Percentiles rank a stretch among this genome's conserved stretches.
These are phyloP conservation scores for Didymella segeticola DNA, from an alignment of 2,329 filamentous ascomycete genomes.

Conservation along the genomic window DNA sequence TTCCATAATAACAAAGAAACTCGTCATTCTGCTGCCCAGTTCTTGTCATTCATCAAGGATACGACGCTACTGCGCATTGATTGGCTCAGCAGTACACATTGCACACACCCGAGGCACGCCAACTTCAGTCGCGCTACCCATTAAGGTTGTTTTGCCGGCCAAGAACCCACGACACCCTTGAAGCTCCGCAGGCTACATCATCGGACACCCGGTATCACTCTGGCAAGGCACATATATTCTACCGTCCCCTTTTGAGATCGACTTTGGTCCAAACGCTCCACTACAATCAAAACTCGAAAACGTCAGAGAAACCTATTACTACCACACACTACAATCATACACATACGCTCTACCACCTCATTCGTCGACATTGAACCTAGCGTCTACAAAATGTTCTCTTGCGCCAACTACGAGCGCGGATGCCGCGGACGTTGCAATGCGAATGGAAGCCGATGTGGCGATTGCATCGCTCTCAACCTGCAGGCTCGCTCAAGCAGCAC, in stretches of 20 bases:
- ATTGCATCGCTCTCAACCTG: slow-evolving; percentile 51
- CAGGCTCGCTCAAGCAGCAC: slow-evolving; percentile 42
- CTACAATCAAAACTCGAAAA: neutral
- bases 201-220: slow-evolving; percentile 41
- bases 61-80: slow-evolving; percentile 10
- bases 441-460: slow-evolving; percentile 46
- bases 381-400: slow-evolving; percentile 54
- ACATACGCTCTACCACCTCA: neutral
- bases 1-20: neutral
- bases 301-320: neutral
- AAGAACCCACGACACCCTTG: slow-evolving; percentile 16
- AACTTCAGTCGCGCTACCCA: slow-evolving; percentile 25
- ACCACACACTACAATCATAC: neutral
- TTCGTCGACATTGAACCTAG: slow-evolving; percentile 8
- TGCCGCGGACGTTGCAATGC: slow-evolving; percentile 52
- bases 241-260: slow-evolving; percentile 7
- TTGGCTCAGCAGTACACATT: slow-evolving; percentile 6
- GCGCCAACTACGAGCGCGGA: slow-evolving; percentile 54
- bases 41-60: slow-evolving; percentile 3
- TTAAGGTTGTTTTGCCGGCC: slow-evolving; percentile 29
- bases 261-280: neutral
- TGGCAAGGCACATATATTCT: slow-evolving; percentile 35
- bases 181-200: slow-evolving; percentile 26
- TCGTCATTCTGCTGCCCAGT: slow-evolving; percentile 5
- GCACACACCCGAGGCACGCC: slow-evolving; percentile 30